Evolutionary conservation across 768 basidiomycete species (phyloP), one percentile per base, ranked within the genome.

Genomic region (Aureoboletus auriporus): DNA sequence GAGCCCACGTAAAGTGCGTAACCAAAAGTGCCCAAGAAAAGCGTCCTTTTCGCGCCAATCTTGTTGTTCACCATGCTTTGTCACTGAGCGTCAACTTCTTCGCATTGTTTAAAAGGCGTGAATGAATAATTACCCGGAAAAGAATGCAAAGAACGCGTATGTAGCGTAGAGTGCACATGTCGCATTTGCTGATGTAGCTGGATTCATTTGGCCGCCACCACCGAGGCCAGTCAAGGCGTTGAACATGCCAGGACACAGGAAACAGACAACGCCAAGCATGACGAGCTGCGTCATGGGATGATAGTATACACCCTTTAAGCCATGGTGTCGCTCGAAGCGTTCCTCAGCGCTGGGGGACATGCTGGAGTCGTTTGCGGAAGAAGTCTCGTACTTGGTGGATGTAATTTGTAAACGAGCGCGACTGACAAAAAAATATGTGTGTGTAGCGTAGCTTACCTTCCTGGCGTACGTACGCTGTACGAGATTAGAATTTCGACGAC

Each of bases 221-320:
- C 89, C 89, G 43, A 93, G 72, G 31, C 88, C 86, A 47, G 80
- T 86, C 58, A 89, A 69, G 8, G 86, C 80, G 58, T 89, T 89
- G 70, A 86, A 89, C 40, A 89, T 74, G 41, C 87, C 86, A 66
- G 66, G 66, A 50, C 68, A 69, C 60, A 75, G 65, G 61, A 77
- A 76, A 36, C 85, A 86, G 40, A 86, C 79, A 41, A 88, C 74
- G 38, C 83, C 86, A 40, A 87, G 74, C 72, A 89, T 73, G 49
- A 83, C 62, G 2, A 72, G 72, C 65, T 85, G 82, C 0, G 77
- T 79, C 49, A 73, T 57, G 16, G 81, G 77, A 56, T 83, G 72
- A 55, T 77, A 75, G 62, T 83, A 84, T 16, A 82, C 14, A 13
- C 77, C 78, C 54, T 68, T 76, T 44, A 80, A 44, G 11, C 80